Conservation (phyloP, 805 yeast species). For the Candida golubevii region DNA sequence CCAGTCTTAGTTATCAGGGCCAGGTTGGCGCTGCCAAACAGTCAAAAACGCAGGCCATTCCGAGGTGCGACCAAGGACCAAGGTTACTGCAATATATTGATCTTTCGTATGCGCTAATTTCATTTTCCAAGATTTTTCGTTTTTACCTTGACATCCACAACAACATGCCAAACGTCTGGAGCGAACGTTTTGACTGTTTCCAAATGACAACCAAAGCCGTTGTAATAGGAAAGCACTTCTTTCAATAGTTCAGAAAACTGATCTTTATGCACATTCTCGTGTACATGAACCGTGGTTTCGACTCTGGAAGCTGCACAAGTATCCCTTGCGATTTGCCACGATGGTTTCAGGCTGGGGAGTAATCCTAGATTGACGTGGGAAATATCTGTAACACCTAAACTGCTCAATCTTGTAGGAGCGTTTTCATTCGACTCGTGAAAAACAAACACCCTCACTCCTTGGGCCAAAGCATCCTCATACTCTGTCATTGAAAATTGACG, state of each 20-base stretch:
- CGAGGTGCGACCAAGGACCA: too few species aligned
- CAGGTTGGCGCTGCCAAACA: too few species aligned
- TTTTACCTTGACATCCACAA: conserved; percentile 27
- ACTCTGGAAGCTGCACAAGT: not conserved
- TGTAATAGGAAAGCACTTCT: conserved; percentile 17
- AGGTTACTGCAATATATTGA: not conserved
- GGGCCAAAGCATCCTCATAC: not conserved
- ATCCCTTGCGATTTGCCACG: conserved; percentile 45
- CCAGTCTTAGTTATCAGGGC: too few species aligned
- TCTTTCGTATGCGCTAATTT: not conserved
- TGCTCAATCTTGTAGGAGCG: conserved; percentile 40
- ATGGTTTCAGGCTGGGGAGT: conserved; percentile 62
- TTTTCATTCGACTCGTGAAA: conserved; percentile 62
- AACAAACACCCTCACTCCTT: conserved; percentile 38
- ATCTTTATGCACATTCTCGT: conserved; percentile 59
- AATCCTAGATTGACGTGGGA: conserved; percentile 74
- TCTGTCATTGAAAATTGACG: conserved; percentile 2
- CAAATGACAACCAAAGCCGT: conserved; percentile 31
- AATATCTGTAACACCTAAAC: conserved; percentile 20
- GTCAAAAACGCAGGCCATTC: too few species aligned
- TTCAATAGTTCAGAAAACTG: conserved; percentile 34
- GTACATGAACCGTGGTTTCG: conserved; percentile 52
- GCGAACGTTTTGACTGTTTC: conserved; percentile 81
- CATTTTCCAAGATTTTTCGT: not conserved
- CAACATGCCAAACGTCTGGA: conserved; percentile 80